These are phyloP conservation scores for Berberis vulgaris DNA, from an alignment of 164 flowering plant species.

Conservation along the genomic window DNA sequence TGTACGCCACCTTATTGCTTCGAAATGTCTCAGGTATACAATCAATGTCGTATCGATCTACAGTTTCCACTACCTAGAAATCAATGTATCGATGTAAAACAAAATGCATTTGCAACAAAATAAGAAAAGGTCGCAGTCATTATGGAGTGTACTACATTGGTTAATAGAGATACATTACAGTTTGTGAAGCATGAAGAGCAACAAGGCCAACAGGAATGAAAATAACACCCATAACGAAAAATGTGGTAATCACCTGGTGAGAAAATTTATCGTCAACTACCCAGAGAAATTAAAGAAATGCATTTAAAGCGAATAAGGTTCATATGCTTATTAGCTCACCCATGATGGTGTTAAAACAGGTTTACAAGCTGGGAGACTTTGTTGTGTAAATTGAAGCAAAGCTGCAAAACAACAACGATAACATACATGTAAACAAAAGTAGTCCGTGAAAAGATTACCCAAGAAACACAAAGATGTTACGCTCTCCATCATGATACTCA, in stretches of 20 bases:
- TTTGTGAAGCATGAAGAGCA: constrained; percentile 49
- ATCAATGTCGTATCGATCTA: constrained; percentile 63
- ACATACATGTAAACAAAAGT: too few relatives aligned
- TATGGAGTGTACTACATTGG: constrained; percentile 2
- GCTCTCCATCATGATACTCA: too few relatives aligned
- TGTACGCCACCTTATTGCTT: constrained; percentile 54
- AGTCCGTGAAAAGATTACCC: too few relatives aligned
- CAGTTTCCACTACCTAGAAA: constrained; percentile 69
- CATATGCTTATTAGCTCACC: constrained; percentile 30
- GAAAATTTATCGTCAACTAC: constrained; percentile 5
- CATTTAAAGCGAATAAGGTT: background rate
- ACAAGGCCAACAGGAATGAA: constrained; percentile 67
- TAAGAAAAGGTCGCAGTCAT: background rate
- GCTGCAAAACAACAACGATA: constrained; percentile 30
- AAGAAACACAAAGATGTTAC: too few relatives aligned
- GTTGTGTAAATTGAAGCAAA: constrained; percentile 58
- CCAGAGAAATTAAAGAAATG: background rate
- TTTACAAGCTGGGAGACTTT: constrained; percentile 78
- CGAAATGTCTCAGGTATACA: constrained; percentile 50
- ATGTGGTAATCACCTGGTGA: constrained; percentile 55
- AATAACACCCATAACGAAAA: constrained; percentile 43
- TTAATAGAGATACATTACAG: constrained; percentile 30
- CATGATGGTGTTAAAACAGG: constrained; percentile 73
- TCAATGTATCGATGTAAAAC: background rate
- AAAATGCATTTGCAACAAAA: background rate